A percentile compares a stretch with the other conserved stretches of the same genome.
Evolutionary conservation across 2,329 filamentous ascomycete species (phyloP).

Genomic region (Fusarium sp.): DNA sequence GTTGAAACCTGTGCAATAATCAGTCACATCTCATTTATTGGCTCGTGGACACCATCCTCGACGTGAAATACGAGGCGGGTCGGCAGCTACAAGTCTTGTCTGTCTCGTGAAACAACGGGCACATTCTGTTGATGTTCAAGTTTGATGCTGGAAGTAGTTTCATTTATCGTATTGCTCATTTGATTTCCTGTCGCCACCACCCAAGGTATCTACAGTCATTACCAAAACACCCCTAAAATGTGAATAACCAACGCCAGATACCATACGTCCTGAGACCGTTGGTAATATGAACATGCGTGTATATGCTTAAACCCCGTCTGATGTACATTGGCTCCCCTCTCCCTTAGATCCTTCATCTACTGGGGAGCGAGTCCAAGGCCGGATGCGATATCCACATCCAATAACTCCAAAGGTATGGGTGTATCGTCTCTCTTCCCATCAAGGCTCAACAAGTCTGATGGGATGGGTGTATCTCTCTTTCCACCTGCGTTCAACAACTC

Average conservation of each 20-base stretch:
- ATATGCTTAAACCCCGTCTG: neutral
- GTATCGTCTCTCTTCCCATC: neutral
- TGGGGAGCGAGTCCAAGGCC: neutral
- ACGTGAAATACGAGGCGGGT: neutral
- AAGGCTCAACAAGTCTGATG: neutral
- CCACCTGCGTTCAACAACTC: neutral
- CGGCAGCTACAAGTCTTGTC: neutral
- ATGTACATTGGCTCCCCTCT: neutral
- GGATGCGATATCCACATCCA: neutral
- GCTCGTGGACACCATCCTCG: neutral
- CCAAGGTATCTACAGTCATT: slow-evolving; percentile 27
- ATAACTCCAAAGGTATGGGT: neutral
- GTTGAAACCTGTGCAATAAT: neutral
- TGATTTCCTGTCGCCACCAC: slow-evolving; percentile 10
- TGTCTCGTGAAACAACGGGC: neutral
- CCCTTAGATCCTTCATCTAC: neutral
- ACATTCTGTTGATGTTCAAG: neutral
- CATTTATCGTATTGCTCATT: slow-evolving; percentile 1
- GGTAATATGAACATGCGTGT: slow-evolving; percentile 15
- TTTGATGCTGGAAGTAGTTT: neutral
- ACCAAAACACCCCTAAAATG: neutral
- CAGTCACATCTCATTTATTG: too few relatives aligned
- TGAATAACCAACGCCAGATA: slow-evolving; percentile 10
- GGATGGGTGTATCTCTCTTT: neutral
- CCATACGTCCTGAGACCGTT: slow-evolving; percentile 14